Conservation (phyloP, 176 grass and related monocot genomes). For the Cenchrus fungigraminus region DNA sequence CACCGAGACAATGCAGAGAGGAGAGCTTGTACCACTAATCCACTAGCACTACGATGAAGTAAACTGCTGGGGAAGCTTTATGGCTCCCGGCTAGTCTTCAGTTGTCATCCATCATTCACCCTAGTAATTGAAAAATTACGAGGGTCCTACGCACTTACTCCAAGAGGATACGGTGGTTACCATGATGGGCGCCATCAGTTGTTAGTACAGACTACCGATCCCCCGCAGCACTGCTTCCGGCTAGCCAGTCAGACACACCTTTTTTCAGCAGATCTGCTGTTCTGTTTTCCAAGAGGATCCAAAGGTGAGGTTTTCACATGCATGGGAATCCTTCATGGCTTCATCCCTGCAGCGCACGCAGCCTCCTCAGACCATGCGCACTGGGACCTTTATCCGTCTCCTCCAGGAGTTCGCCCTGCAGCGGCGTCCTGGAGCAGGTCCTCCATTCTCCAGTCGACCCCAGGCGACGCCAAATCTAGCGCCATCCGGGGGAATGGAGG, state of each 20-base stretch:
- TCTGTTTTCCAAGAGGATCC: slow-evolving; percentile 39
- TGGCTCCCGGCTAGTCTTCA: slow-evolving; percentile 29
- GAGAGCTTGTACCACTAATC: not conserved
- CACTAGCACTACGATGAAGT: not conserved
- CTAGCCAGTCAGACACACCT: not conserved
- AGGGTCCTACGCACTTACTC: not conserved
- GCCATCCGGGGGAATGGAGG: too few species aligned
- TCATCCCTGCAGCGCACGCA: not conserved
- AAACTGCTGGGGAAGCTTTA: not conserved
- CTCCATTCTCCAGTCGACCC: too few species aligned
- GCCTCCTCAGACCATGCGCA: too few species aligned
- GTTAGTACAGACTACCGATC: not conserved
- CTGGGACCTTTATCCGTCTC: too few species aligned
- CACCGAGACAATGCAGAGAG: not conserved
- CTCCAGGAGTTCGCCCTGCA: too few species aligned
- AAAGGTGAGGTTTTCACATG: slow-evolving; percentile 31
- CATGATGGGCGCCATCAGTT: not conserved
- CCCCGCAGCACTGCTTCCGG: too few species aligned
- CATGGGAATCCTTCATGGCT: not conserved
- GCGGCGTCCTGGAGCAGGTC: too few species aligned
- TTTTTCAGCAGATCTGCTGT: slow-evolving; percentile 34
- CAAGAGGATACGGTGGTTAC: not conserved
- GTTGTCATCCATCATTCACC: not conserved
- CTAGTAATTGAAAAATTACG: not conserved
- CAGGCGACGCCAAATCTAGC: too few species aligned